These are phyloP conservation scores for Botrytis squamosa DNA, from an alignment of 2,329 filamentous ascomycete species.

Conservation along the genomic window DNA sequence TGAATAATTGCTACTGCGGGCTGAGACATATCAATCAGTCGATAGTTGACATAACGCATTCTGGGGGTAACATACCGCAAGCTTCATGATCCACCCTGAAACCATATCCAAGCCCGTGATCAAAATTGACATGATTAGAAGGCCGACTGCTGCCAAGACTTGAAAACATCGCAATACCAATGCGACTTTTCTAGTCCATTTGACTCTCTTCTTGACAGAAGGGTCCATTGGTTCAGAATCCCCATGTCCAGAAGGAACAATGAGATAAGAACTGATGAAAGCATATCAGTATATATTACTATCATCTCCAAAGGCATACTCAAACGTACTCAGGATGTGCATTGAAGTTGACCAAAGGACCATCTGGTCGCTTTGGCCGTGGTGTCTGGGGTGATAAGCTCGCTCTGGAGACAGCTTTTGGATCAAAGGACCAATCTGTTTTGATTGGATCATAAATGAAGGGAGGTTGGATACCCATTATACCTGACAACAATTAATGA, in stretches of 20 bases:
- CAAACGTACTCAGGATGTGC: conserved; percentile 75
- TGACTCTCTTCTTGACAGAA: conserved; percentile 69
- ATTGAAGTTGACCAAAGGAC: conserved; percentile 79
- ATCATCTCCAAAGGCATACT: background rate
- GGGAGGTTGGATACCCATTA: conserved; percentile 59
- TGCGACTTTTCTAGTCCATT: conserved; percentile 66
- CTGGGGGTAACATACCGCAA: conserved; percentile 58
- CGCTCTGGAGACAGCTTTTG: conserved; percentile 79
- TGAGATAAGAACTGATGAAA: conserved; percentile 51
- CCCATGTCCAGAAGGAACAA: conserved; percentile 60
- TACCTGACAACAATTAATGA: conserved; percentile 35
- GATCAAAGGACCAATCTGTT: conserved; percentile 68
- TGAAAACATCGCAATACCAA: conserved; percentile 66
- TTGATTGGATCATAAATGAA: conserved; percentile 65
- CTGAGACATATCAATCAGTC: conserved; percentile 47
- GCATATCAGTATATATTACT: background rate
- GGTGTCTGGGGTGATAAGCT: conserved; percentile 61
- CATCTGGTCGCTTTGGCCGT: conserved; percentile 63
- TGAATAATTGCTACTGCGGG: conserved; percentile 72
- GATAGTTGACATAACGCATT: background rate
- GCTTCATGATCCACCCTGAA: conserved; percentile 72
- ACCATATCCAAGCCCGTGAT: conserved; percentile 65
- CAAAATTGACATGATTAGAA: conserved; percentile 74
- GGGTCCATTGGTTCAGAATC: conserved; percentile 66
- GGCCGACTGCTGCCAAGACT: conserved; percentile 66